Evolutionary conservation across 768 basidiomycete genomes (phyloP).

Genomic region (Rhodotorula kratochvilovae): DNA sequence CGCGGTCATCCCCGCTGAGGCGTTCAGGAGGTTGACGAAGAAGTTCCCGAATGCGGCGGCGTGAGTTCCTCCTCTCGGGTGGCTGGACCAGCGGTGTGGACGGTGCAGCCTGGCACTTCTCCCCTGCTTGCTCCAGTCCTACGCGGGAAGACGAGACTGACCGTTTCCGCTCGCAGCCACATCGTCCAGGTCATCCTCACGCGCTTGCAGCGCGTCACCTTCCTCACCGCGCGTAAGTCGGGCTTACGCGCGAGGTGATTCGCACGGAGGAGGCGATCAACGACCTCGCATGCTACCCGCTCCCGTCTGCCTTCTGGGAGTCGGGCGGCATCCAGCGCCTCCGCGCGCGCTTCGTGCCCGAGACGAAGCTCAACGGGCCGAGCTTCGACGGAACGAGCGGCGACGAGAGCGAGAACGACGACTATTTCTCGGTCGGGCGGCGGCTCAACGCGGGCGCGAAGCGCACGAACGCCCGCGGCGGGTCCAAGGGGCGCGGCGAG

Average conservation of each 20-base stretch:
- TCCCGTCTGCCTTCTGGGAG: conserved; percentile 86
- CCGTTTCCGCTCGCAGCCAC: not conserved
- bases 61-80: conserved; percentile 58
- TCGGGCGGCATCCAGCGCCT: conserved; percentile 83
- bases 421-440: conserved; percentile 21
- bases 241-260: conserved; percentile 87
- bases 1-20: conserved; percentile 98
- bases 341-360: conserved; percentile 59
- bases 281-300: conserved; percentile 89
- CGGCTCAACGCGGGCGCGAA: conserved; percentile 1
- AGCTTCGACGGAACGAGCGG: not conserved
- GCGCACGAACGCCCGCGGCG: not conserved
- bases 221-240: conserved; percentile 93
- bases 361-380: conserved; percentile 28
- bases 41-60: conserved; percentile 96
- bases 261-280: conserved; percentile 97
- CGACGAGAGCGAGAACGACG: conserved; percentile 6
- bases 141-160: not conserved
- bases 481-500: not conserved
- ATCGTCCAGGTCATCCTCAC: conserved; percentile 71
- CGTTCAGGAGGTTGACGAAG: conserved; percentile 86
- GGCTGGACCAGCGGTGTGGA: no score
- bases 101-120: no score
- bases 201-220: conserved; percentile 92
- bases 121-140: not conserved